Evolutionary conservation across 768 basidiomycete species (phyloP), one percentile per base, ranked within the genome.

Genomic region (Tephrocybe sp.): DNA sequence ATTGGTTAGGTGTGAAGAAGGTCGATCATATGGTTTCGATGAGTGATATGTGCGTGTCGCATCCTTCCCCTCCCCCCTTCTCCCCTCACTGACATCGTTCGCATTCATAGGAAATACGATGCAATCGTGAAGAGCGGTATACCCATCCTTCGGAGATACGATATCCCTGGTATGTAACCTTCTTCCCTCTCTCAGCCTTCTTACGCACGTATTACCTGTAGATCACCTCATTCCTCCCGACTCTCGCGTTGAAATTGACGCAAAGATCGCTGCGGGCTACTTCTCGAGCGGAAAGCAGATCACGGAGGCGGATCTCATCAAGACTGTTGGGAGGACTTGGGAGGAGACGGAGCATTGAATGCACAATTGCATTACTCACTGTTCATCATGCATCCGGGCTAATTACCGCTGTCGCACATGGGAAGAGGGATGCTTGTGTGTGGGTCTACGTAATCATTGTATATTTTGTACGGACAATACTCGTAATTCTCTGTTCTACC

Each of bases 261-360:
- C 95, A 30, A 98, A 97, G 80, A 93, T 94, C 59, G 90, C 91
- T 10, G 86, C 91, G 4, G 95, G 94, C 7, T 98, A 98, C 67
- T 96, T 91, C 71, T 85, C 88, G 25, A 88, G 80, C 55, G 86
- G 85, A 2, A 89, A 89, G 68, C 75, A 86, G 61, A 65, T 95
- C 36, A 85, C 83, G 0, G 79, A 91, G 63, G 87, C 78, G 15
- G 93, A 96, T 67, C 71, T 96, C 32, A 71, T 83, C 46, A 90
- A 88, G 78, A 94, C 93, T 0, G 90, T 93, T 0, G 93, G 93
- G 0, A 73, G 93, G 51, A 81, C 88, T 1, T 95, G 92, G 93
- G 92, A 94, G 67, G 92, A 93, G 71, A 85, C 85, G 26, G 90
- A 90, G 62, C 90, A 93, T 68, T 92, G 60, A 66, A n/a, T n/a